Conservation (phyloP, 345 rosid genomes). For the Eucalyptus pauciflora region DNA sequence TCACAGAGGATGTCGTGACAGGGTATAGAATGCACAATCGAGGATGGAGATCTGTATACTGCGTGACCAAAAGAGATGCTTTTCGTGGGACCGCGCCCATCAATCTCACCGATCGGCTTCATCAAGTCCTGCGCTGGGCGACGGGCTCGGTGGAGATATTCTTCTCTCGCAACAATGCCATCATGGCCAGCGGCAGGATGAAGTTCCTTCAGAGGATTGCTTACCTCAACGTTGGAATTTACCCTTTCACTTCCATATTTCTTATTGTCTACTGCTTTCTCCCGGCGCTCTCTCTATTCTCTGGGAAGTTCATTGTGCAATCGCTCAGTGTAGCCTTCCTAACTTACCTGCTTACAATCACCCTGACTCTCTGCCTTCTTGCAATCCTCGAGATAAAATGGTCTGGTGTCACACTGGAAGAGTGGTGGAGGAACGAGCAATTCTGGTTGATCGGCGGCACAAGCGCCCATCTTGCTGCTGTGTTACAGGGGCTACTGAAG, state of each 20-base stretch:
- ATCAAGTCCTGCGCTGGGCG: conserved; percentile 84
- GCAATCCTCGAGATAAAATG: conserved; percentile 77
- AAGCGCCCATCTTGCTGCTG: conserved; percentile 79
- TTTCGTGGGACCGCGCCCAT: conserved; percentile 73
- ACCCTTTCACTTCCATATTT: conserved; percentile 79
- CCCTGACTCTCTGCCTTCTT: conserved; percentile 44
- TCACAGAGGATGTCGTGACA: conserved; percentile 78
- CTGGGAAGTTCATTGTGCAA: conserved; percentile 61
- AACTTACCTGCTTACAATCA: conserved; percentile 41
- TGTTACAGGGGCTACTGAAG: conserved; percentile 74
- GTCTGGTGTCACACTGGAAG: conserved; percentile 64
- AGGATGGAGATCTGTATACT: conserved; percentile 78
- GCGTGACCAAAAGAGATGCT: conserved; percentile 63
- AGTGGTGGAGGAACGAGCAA: conserved; percentile 96
- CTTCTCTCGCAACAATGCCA: conserved; percentile 75
- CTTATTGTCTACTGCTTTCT: conserved; percentile 83
- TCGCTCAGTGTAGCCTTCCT: conserved; percentile 43
- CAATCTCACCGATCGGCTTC: conserved; percentile 72
- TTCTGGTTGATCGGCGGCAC: conserved; percentile 89
- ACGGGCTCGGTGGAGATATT: conserved; percentile 87
- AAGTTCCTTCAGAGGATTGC: conserved; percentile 66
- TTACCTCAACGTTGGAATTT: conserved; percentile 73
- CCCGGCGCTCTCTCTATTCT: conserved; percentile 60
- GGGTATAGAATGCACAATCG: conserved; percentile 80
- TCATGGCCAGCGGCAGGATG: conserved; percentile 42